phyloP scores from a whole-genome alignment of 768 basidiomycete species.

The Coprinopsis sp. region DNA sequence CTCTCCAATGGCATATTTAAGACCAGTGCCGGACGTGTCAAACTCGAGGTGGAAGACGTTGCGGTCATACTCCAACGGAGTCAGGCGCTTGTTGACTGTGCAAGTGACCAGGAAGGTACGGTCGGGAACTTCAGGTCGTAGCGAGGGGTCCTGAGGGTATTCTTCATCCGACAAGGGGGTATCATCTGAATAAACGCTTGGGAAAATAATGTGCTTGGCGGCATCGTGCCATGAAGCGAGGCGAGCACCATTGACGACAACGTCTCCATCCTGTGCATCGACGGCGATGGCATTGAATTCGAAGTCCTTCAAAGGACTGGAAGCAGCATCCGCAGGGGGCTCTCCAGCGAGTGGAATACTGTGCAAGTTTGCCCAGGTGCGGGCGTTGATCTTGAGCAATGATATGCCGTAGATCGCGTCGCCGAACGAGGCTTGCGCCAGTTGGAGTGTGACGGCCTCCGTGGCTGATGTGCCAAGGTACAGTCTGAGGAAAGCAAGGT shows the following conservation, averaged over 20 bases:
- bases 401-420: constrained; percentile 44
- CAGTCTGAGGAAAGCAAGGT: constrained; percentile 80
- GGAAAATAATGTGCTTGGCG: constrained; percentile 87
- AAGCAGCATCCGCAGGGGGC: constrained; percentile 13
- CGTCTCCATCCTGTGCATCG: constrained; percentile 52
- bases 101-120: constrained; percentile 92
- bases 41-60: constrained; percentile 99
- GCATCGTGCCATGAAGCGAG: constrained; percentile 78
- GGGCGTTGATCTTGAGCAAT: constrained; percentile 47
- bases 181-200: constrained; percentile 60
- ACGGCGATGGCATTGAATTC: constrained; percentile 73
- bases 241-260: constrained; percentile 55
- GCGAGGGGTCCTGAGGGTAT: constrained; percentile 56
- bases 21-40: constrained; percentile 83
- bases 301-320: constrained; percentile 47
- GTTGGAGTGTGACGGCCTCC: constrained; percentile 45
- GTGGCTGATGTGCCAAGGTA: constrained; percentile 67
- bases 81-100: constrained; percentile 90
- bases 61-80: constrained; percentile 92
- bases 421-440: constrained; percentile 45
- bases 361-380: constrained; percentile 63
- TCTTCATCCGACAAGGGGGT: constrained; percentile 36
- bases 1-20: constrained; percentile 95
- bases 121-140: constrained; percentile 85
- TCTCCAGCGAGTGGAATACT: constrained; percentile 38